phyloP scores from a whole-genome alignment of 192 early-diverging fungal genomes.

The Gigaspora rosea region DNA sequence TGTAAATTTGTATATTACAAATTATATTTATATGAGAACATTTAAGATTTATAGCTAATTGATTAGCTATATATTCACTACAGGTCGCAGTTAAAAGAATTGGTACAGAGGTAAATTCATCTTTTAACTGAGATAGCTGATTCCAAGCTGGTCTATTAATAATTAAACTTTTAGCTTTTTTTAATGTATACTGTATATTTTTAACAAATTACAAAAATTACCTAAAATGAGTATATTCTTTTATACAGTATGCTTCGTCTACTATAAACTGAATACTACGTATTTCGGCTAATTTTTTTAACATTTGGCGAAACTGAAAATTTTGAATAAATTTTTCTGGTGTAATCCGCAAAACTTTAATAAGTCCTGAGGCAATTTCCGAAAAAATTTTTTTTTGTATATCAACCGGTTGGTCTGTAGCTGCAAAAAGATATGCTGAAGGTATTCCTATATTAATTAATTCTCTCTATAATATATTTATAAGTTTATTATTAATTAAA shows the following conservation, averaged over 20 bases:
- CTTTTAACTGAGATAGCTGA: no score
- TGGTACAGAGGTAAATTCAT: no score
- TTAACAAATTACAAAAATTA: not conserved
- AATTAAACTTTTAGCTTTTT: no score
- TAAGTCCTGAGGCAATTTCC: not conserved
- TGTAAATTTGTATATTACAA: not conserved
- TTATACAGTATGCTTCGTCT: not conserved
- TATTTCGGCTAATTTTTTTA: conserved; percentile 61
- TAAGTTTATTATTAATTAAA: no score
- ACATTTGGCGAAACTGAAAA: conserved; percentile 60
- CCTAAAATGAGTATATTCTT: not conserved
- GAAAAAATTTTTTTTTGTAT: conserved; percentile 41
- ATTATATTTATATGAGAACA: not conserved
- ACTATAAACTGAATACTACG: not conserved
- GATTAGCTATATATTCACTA: no score
- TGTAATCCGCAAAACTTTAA: conserved; percentile 81
- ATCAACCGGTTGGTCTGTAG: conserved; percentile 56
- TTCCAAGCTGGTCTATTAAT: no score
- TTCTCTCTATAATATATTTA: conserved; percentile 26
- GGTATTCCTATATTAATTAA: conserved; percentile 46
- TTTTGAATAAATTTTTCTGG: conserved; percentile 64
- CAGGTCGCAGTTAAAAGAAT: no score
- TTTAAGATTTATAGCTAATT: no score
- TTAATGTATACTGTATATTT: no score
- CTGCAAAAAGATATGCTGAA: conserved; percentile 58